Evolutionary conservation across 139 green algal species (phyloP).

Genomic region (Chlorella sp.): DNA sequence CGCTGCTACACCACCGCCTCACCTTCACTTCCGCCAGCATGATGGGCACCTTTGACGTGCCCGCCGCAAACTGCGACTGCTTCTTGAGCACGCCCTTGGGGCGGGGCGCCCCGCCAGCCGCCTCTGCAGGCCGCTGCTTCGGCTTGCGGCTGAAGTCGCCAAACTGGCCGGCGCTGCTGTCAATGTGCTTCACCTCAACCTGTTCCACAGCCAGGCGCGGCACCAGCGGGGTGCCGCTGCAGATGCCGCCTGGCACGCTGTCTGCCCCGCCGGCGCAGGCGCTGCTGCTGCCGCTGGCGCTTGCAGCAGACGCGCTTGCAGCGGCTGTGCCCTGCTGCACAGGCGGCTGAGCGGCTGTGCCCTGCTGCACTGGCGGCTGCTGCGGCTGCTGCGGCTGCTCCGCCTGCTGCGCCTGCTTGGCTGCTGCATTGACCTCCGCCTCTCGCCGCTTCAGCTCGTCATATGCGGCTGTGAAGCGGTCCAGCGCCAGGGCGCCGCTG

Average conservation of each 20-base stretch:
- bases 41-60: slow-evolving; percentile 39
- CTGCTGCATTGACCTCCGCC: background rate
- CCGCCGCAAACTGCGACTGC: slow-evolving; percentile 35
- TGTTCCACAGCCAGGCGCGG: slow-evolving; percentile 23
- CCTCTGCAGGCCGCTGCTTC: background rate
- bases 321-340: background rate
- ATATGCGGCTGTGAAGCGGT: slow-evolving; percentile 20
- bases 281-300: background rate
- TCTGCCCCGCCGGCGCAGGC: background rate
- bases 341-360: background rate
- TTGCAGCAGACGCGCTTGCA: background rate
- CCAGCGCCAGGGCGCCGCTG: slow-evolving; percentile 9
- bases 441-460: slow-evolving; percentile 22
- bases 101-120: background rate
- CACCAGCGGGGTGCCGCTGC: background rate
- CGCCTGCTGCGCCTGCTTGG: background rate
- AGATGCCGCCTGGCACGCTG: background rate
- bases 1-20: background rate
- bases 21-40: slow-evolving; percentile 47
- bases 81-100: slow-evolving; percentile 36
- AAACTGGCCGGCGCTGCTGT: slow-evolving; percentile 23
- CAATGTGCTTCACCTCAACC: slow-evolving; percentile 17
- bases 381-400: background rate
- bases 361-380: background rate
- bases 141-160: slow-evolving; percentile 22